phyloP scores from a whole-genome alignment of 2,329 filamentous ascomycete species.

The Pseudocercospora eumusae region DNA sequence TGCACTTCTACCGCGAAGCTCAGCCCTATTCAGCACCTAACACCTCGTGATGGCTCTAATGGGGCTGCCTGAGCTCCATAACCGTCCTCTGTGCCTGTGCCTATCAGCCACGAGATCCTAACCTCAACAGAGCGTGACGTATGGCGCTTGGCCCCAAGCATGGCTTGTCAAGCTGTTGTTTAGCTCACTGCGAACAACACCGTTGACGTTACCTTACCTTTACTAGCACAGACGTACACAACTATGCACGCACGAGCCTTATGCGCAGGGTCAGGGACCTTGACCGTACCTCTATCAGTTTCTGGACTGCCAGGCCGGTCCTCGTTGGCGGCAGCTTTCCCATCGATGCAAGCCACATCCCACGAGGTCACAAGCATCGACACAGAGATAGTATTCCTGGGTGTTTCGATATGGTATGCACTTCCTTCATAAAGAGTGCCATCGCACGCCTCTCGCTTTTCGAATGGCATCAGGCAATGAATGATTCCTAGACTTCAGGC shows the following conservation, averaged over 20 bases:
- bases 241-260: constrained; percentile 3
- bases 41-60: constrained; percentile 22
- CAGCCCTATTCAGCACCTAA: constrained; percentile 4
- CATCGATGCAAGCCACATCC: constrained; percentile 15
- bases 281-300: constrained; percentile 6
- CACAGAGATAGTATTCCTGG: background rate
- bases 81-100: constrained; percentile 4
- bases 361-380: constrained; percentile 13
- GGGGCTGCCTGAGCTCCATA: constrained; percentile 24
- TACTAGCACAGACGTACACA: constrained; percentile 1
- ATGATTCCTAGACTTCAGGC: constrained; percentile 5
- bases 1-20: constrained; percentile 4
- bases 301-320: constrained; percentile 11
- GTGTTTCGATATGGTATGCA: background rate
- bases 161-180: constrained; percentile 14
- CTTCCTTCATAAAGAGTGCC: constrained; percentile 10
- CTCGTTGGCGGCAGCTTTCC: constrained; percentile 11
- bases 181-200: constrained; percentile 6
- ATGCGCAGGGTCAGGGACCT: constrained; percentile 5
- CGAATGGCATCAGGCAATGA: constrained; percentile 2
- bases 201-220: constrained; percentile 15
- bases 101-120: constrained; percentile 14
- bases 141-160: constrained; percentile 12
- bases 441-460: constrained; percentile 6
- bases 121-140: constrained; percentile 21